phyloP scores from a whole-genome alignment of 2,329 filamentous ascomycete genomes.

The Fusarium sp. region DNA sequence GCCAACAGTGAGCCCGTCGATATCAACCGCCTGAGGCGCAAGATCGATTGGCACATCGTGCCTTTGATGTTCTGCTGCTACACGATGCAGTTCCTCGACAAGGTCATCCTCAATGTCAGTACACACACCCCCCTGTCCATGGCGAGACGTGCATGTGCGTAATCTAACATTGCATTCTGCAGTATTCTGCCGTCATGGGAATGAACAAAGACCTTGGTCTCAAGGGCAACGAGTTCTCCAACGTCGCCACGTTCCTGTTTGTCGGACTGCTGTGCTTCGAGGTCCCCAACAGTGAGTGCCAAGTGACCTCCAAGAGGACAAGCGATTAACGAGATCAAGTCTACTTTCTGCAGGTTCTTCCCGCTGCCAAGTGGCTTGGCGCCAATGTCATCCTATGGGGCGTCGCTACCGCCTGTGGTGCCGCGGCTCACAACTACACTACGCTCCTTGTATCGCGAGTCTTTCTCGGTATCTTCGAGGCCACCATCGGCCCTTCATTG shows the following conservation, averaged over 20 bases:
- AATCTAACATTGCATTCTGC: constrained; percentile 12
- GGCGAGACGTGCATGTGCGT: neutral
- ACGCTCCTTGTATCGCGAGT: constrained; percentile 66
- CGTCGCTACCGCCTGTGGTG: constrained; percentile 64
- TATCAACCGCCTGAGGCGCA: constrained; percentile 61
- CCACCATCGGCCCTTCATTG: constrained; percentile 69
- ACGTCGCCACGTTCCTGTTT: constrained; percentile 72
- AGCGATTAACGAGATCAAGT: constrained; percentile 46
- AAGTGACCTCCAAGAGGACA: neutral
- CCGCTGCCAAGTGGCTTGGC: constrained; percentile 71
- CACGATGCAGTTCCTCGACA: constrained; percentile 73
- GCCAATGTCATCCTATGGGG: constrained; percentile 71
- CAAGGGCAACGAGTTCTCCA: constrained; percentile 70
- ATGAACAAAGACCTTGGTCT: constrained; percentile 65
- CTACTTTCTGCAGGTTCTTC: constrained; percentile 70
- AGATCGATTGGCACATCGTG: constrained; percentile 69
- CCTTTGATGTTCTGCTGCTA: constrained; percentile 73
- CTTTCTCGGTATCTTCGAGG: constrained; percentile 71
- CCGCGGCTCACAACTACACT: constrained; percentile 64
- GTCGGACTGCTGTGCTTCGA: constrained; percentile 71
- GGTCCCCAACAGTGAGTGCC: constrained; percentile 65
- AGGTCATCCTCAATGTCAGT: constrained; percentile 71
- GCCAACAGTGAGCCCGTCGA: constrained; percentile 52
- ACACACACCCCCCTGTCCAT: neutral
- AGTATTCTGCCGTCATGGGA: constrained; percentile 77